phyloP scores from a whole-genome alignment of 1,139 yeast species.

The Torulaspora globosa region DNA sequence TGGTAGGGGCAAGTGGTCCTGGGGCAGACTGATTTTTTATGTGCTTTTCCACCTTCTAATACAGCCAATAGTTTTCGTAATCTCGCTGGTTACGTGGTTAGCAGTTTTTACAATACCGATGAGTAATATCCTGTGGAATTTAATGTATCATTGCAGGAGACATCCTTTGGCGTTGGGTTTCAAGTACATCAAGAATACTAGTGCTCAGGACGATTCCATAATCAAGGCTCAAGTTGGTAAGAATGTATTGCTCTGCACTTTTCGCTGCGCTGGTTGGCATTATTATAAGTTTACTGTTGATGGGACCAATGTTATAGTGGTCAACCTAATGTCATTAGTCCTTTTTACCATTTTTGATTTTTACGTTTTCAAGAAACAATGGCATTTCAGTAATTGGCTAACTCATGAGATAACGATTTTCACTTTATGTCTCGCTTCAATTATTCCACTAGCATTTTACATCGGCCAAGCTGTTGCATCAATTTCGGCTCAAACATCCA shows the following conservation, averaged over 20 bases:
- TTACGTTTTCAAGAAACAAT: conserved; percentile 53
- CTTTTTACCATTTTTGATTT: conserved; percentile 79
- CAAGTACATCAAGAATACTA: conserved; percentile 25
- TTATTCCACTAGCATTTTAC: conserved; percentile 91
- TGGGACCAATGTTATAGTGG: conserved; percentile 90
- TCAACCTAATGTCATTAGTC: conserved; percentile 76
- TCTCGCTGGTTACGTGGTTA: conserved; percentile 71
- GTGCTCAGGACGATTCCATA: conserved; percentile 25
- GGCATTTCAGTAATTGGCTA: conserved; percentile 48
- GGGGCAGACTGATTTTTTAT: conserved; percentile 77
- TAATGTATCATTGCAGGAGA: conserved; percentile 75
- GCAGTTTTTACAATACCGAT: conserved; percentile 88
- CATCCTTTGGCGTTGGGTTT: conserved; percentile 74
- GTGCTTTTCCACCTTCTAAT: conserved; percentile 64
- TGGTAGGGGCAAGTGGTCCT: conserved; percentile 91
- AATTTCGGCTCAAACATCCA: conserved; percentile 94
- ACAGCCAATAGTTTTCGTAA: conserved; percentile 59
- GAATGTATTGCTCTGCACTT: conserved; percentile 67
- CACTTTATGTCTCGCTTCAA: conserved; percentile 71
- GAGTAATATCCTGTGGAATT: conserved; percentile 67
- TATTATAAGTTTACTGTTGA: conserved; percentile 94
- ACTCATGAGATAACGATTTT: conserved; percentile 61
- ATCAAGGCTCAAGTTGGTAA: conserved; percentile 20
- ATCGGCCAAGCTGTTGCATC: conserved; percentile 99
- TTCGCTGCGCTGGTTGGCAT: conserved; percentile 85